Base-by-base conservation (phyloP, 805 yeast genomes). In the Yarrowia keelungensis region DNA sequence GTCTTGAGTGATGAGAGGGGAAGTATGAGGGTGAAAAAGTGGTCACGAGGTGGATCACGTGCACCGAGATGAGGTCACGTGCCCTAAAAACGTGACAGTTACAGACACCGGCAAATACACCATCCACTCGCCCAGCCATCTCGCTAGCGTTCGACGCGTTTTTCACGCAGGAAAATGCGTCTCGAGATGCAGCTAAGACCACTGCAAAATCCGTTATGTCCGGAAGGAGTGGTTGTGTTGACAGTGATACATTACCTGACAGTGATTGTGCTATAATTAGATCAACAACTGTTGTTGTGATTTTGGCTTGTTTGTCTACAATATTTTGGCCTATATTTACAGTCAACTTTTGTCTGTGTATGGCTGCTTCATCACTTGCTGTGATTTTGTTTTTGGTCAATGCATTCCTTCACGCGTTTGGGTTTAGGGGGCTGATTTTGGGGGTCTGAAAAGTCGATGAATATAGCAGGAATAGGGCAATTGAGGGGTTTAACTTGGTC, bases 331-430 rank as follows among this genome's bases (percentile, higher is more conserved):
- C 54, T 35, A 46, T 32, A 22, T 35, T 50, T 36, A 4, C 19
- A 10, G 35, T 14, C 42, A 14, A 38, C 11, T 38, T 38, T 38
- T 38, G 39, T 16, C 15, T 14, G n/a, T 16, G 8, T 36, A 8
- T 53, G 59, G 59, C 59, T 53, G 59, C 59, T 39, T 51, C 11
- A 5, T 14, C 36, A 9, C 49, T 16, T n/a, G 35, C 26, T 16
- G 4, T 16, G n/a, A 19, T 38, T 22, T 38, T 35, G 39, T 14
- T 39, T 53, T 39, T 14, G 16, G 32, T 11, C 7, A 36, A 26
- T 53, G 59, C 59, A 53, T 53, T 53, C 59, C 59, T 19, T 19
- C 3, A 36, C 59, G 59, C 59, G 59, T 53, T 53, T 53, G 59
- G 45, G 59, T 53, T 53, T 53, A 39, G 36, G 59, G 59, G 59